Evolutionary conservation across 1,284 basidiomycete genomes (phyloP).

Genomic region (Marasmius oreades): DNA sequence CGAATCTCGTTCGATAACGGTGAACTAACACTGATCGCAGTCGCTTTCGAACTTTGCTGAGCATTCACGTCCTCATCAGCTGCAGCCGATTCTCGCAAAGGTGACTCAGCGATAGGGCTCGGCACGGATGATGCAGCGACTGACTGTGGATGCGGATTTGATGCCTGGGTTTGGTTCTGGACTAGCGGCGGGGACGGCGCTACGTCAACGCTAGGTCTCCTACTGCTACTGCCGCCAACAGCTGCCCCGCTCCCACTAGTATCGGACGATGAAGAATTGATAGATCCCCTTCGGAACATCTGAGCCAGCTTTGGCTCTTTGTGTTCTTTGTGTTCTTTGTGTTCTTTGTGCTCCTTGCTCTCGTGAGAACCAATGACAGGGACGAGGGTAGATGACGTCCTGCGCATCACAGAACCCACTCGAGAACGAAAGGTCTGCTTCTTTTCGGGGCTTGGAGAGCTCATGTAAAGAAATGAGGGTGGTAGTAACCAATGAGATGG

Average conservation of each 20-base stretch:
- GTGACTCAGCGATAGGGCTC: conserved; percentile 10
- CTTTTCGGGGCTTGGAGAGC: not conserved
- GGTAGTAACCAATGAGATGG: not conserved
- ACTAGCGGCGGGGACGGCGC: not conserved
- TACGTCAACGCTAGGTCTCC: not conserved
- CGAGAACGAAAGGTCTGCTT: conserved; percentile 3
- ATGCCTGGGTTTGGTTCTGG: not conserved
- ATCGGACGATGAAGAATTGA: not conserved
- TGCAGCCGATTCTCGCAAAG: conserved; percentile 5
- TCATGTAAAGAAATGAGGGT: not conserved
- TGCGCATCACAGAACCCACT: conserved; percentile 8
- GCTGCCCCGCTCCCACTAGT: not conserved
- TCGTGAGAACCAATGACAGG: not conserved
- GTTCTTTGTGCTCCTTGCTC: not conserved
- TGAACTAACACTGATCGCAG: not conserved
- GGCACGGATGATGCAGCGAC: not conserved
- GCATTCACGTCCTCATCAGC: not conserved
- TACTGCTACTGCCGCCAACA: not conserved
- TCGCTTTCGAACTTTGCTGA: not conserved
- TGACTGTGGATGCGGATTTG: not conserved
- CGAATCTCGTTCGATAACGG: conserved; percentile 2
- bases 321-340: not conserved
- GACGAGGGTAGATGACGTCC: conserved; percentile 1
- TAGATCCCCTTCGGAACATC: not conserved
- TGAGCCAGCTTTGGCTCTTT: not conserved